Conservation (phyloP, 108 stramenopile species). For the Pseudonitzschia multistriata region DNA sequence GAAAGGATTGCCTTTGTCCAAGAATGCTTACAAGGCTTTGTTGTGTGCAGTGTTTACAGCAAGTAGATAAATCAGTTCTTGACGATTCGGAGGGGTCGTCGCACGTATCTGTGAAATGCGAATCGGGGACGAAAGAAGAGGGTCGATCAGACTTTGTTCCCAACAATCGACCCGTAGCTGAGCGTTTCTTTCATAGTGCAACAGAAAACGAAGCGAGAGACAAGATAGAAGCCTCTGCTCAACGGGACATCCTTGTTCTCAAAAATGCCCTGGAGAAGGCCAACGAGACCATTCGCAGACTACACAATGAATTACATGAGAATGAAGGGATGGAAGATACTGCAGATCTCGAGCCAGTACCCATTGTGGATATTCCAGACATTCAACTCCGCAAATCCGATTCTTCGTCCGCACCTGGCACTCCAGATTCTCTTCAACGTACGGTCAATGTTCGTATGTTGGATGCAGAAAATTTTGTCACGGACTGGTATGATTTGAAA, state of each 20-base stretch:
- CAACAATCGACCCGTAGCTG: conserved; percentile 3
- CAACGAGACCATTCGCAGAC: conserved; percentile 50
- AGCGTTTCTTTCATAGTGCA: conserved; percentile 29
- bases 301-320: conserved; percentile 32
- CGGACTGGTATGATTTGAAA: conserved; percentile 72
- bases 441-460: conserved; percentile 78
- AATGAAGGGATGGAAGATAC: conserved; percentile 17
- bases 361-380: conserved; percentile 34
- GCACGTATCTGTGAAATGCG: neutral
- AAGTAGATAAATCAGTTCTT: conserved; percentile 51
- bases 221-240: neutral
- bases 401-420: conserved; percentile 18
- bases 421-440: conserved; percentile 32
- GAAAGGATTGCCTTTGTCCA: neutral
- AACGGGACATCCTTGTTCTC: conserved; percentile 20
- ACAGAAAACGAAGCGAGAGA: conserved; percentile 14
- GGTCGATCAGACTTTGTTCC: conserved; percentile 18
- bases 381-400: conserved; percentile 15
- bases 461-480: conserved; percentile 79
- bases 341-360: conserved; percentile 36
- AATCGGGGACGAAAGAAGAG: neutral
- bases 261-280: conserved; percentile 59
- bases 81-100: conserved; percentile 34
- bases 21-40: neutral
- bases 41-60: conserved; percentile 33